Evolutionary conservation across 768 basidiomycete genomes (phyloP), one percentile per base, ranked within the genome.

Genomic region (Coprinellus micaceus): DNA sequence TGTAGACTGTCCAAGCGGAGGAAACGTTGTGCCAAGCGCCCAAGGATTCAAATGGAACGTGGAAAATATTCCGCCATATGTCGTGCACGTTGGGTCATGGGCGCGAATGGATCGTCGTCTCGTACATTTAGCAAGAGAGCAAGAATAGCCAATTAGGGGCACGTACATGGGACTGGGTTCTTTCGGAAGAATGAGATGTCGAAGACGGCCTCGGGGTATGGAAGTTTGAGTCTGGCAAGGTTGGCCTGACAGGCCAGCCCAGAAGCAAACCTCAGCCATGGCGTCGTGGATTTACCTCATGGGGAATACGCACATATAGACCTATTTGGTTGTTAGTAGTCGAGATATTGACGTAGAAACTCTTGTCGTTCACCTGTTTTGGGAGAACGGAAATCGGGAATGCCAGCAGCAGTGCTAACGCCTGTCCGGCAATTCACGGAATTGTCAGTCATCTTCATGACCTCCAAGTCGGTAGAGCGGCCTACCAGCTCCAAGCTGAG

Each of bases 191-290:
- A 98, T 48, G 76, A 75, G 64, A 98, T 88, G 61, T 98, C 91
- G 64, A 98, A 98, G 28, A 98, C 94, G 0, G 95, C 95, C 64
- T 98, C 95, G 0, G 95, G 94, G 63, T 89, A 85, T n/a, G 94
- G 94, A 13, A 93, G 79, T 17, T 88, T 87, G 41, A 93, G 71
- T 59, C 84, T 77, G 25, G 85, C 83, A 29, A 92, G 78, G 65
- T 93, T 91, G 11, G 88, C 82, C 90, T 93, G 66, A n/a, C 19
- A 56, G 43, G 41, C 9, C 28, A 30, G n/a, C 11, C 17, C 9
- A 37, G 36, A 37, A 37, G 9, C 36, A 45, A n/a, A n/a, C n/a
- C n/a, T n/a, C n/a, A 22, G 46, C 25, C 13, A 53, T 36, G 4
- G 22, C 9, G 19, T 22, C 12, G 39, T 12, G 26, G 24, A 53